Evolutionary conservation across 1,139 yeast species (phyloP), one percentile per base, ranked within the genome.

Genomic region (Taphrina confusa): DNA sequence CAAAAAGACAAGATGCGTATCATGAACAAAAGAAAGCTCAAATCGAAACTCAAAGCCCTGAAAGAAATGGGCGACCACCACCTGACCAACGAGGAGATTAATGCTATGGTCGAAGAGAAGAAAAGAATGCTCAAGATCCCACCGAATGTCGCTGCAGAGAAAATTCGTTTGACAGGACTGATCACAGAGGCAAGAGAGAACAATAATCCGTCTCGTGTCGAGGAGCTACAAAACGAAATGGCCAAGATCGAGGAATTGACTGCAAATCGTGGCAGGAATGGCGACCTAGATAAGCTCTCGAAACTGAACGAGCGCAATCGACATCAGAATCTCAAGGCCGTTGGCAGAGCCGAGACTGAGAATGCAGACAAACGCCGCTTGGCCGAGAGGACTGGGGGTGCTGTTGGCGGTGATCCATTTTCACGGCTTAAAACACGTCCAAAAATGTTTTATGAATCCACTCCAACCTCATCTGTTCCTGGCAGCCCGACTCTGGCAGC

Each of bases 361-460:
- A 81, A 84, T 46, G 77, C 79, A 4, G 86, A 82, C 64, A 78
- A 78, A 68, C 78, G 84, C 61, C 62, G 65, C 2, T 73, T 78
- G 62, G 75, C 78, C 0, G 72, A 70, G 37, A 61, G 66, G 31
- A 63, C 68, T 33, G 76, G 75, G 51, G 78, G 76, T 31, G 78
- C 80, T 58, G 83, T 78, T 52, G 75, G 76, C 18, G 58, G 58
- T 4, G 95, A 92, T 75, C 97, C 98, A 33, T 92, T 92, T 73
- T 83, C 89, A 65, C 81, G 97, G 71, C 80, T 92, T 69, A 85
- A 89, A 71, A 91, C 97, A 0, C 84, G 83, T 63, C 87, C 97
- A 0, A 82, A 87, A 69, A 84, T 89, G 64, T 91, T 89, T 72
- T 90, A 91, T 65, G 78, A 80, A 64, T 56, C 56, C 37, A 28